phyloP scores from a whole-genome alignment of 331 rosid species.

The Arachis monticola region DNA sequence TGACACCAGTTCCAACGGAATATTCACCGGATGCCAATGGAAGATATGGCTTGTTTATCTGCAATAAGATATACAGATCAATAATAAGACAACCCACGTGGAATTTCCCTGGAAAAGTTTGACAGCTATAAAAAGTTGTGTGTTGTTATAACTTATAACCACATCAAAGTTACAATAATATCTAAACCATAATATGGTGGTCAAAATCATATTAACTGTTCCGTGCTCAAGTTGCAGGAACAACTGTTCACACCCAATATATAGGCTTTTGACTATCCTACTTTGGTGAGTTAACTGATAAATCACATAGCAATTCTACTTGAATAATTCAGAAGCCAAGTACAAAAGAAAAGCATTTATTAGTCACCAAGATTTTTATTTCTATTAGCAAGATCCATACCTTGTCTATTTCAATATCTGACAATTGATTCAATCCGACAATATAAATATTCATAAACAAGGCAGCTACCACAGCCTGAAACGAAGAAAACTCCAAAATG shows the following conservation, averaged over 20 bases:
- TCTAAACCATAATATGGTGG: background rate
- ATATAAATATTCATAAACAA: constrained; percentile 92
- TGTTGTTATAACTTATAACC: constrained; percentile 17
- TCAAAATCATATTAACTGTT: constrained; percentile 23
- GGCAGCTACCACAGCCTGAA: constrained; percentile 93
- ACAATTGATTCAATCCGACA: constrained; percentile 90
- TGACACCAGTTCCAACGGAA: constrained; percentile 68
- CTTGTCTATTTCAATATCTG: constrained; percentile 94
- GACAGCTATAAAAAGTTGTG: background rate
- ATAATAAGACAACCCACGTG: constrained; percentile 32
- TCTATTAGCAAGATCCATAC: constrained; percentile 46
- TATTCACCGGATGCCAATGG: constrained; percentile 97
- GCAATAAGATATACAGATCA: constrained; percentile 42
- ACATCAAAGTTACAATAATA: constrained; percentile 12
- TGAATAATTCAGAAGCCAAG: constrained; percentile 12
- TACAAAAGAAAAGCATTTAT: background rate
- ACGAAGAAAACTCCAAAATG: constrained; percentile 35
- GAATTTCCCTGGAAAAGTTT: constrained; percentile 17
- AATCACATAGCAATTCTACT: constrained; percentile 4
- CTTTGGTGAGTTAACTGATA: constrained; percentile 18
- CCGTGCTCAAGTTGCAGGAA: constrained; percentile 32
- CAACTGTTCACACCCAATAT: background rate
- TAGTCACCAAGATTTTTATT: constrained; percentile 14
- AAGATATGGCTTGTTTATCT: constrained; percentile 98
- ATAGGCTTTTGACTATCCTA: constrained; percentile 26